Evolutionary conservation across 805 yeast genomes (phyloP).

Genomic region (Teunomyces barrocoloradensis): DNA sequence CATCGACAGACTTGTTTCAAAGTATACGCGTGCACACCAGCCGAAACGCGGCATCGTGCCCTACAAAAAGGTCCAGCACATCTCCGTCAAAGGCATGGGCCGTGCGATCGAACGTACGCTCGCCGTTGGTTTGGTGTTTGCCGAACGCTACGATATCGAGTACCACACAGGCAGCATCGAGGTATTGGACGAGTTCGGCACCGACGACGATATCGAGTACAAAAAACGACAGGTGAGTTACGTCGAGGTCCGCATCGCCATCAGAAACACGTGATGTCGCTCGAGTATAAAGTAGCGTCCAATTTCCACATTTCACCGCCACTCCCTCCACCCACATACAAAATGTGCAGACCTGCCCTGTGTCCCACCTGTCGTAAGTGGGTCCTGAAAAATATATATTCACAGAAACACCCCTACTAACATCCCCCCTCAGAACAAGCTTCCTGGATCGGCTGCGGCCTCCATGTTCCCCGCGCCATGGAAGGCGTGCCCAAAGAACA

Average conservation of each 20-base stretch:
- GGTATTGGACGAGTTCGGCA: conserved; percentile 66
- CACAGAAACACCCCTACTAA: not conserved
- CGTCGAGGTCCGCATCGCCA: conserved; percentile 39
- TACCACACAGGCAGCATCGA: conserved; percentile 61
- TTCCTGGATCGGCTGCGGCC: conserved; percentile 48
- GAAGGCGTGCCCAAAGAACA: conserved; percentile 27
- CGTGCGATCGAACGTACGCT: conserved; percentile 57
- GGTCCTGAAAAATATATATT: not conserved
- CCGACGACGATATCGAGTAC: conserved; percentile 30
- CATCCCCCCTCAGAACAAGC: conserved; percentile 6
- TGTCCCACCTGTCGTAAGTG: conserved; percentile 31
- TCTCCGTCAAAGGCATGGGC: conserved; percentile 75
- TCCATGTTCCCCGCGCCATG: conserved; percentile 43
- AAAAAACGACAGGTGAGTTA: conserved; percentile 47
- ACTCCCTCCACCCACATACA: not conserved
- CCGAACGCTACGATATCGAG: conserved; percentile 53
- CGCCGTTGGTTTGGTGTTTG: conserved; percentile 61
- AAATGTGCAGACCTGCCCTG: conserved; percentile 35
- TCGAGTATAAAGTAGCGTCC: too few relatives aligned
- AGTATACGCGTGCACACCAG: conserved; percentile 30
- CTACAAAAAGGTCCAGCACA: conserved; percentile 41
- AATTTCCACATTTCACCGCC: not conserved
- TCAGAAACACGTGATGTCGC: too few relatives aligned
- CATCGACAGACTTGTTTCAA: conserved; percentile 49
- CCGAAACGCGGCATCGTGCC: conserved; percentile 26